These are phyloP conservation scores for Macrophomina tecta DNA, from an alignment of 2,329 filamentous ascomycete genomes.

Conservation along the genomic window DNA sequence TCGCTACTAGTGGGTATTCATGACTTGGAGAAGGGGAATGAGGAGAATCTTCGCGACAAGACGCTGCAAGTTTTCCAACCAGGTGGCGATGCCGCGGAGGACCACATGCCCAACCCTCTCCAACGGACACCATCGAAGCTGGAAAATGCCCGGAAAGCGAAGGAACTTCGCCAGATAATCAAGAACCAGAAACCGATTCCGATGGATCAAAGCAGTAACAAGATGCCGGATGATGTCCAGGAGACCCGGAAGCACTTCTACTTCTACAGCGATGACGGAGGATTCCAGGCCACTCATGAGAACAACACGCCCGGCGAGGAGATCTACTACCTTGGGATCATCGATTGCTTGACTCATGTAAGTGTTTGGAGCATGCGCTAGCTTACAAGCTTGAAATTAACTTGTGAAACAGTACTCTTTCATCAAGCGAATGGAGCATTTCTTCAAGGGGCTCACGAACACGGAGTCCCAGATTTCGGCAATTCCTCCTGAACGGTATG, in stretches of 20 bases:
- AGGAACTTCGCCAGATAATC: slow-evolving; percentile 89
- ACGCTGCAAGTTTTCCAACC: slow-evolving; percentile 94
- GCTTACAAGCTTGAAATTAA: slow-evolving; percentile 35
- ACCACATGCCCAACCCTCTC: slow-evolving; percentile 68
- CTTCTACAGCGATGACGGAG: slow-evolving; percentile 94
- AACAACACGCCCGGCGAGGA: slow-evolving; percentile 84
- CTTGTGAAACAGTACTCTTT: slow-evolving; percentile 74
- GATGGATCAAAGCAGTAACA: slow-evolving; percentile 79
- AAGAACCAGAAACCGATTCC: slow-evolving; percentile 93
- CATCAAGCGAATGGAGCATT: slow-evolving; percentile 93
- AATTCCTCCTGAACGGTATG: slow-evolving; percentile 87
- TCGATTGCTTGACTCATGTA: slow-evolving; percentile 96
- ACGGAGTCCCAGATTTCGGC: slow-evolving; percentile 90
- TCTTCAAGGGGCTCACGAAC: slow-evolving; percentile 90
- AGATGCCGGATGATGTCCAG: slow-evolving; percentile 86
- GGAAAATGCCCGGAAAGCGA: slow-evolving; percentile 88
- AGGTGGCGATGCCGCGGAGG: slow-evolving; percentile 66
- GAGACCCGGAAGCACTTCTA: slow-evolving; percentile 73
- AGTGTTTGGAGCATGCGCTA: slow-evolving; percentile 49
- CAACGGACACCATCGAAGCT: slow-evolving; percentile 91
- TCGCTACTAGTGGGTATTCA: slow-evolving; percentile 94
- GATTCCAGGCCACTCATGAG: slow-evolving; percentile 90
- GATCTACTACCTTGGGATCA: slow-evolving; percentile 97
- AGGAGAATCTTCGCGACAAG: slow-evolving; percentile 89
- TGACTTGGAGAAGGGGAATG: slow-evolving; percentile 86